A percentile compares a stretch with the other conserved stretches of the same genome.
Conservation (phyloP, 257 asterid genomes). For the Capsicum chinense region DNA sequence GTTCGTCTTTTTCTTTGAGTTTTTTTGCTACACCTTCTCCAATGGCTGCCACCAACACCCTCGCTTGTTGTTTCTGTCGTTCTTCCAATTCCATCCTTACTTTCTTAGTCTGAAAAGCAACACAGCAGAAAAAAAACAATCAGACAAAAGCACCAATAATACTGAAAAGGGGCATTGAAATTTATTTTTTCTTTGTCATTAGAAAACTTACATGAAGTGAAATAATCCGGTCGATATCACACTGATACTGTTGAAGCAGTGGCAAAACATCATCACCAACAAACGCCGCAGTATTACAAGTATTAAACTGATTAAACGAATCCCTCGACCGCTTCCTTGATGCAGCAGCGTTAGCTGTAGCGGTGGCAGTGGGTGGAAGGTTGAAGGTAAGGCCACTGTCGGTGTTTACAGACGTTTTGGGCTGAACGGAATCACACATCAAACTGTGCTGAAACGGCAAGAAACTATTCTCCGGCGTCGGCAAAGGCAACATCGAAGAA, state of each 20-base stretch:
- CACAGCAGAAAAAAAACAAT: background rate
- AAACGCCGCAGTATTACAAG: constrained; percentile 34
- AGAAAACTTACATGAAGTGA: constrained; percentile 62
- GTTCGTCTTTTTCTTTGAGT: constrained; percentile 73
- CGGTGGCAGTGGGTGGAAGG: constrained; percentile 27
- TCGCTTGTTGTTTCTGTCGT: constrained; percentile 64
- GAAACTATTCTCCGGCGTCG: constrained; percentile 43
- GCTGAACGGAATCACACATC: constrained; percentile 50
- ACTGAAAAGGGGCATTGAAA: background rate
- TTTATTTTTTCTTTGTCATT: background rate
- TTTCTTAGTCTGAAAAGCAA: constrained; percentile 50
- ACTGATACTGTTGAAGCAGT: constrained; percentile 56
- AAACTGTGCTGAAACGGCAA: constrained; percentile 41
- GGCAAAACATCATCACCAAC: constrained; percentile 54
- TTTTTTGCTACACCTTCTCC: constrained; percentile 59
- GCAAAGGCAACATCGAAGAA: constrained; percentile 34
- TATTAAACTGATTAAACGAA: constrained; percentile 38
- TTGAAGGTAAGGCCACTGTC: constrained; percentile 63
- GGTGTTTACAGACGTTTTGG: constrained; percentile 60
- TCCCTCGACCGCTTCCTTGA: constrained; percentile 65
- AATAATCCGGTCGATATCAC: constrained; percentile 63
- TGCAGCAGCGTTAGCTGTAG: background rate
- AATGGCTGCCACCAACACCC: constrained; percentile 50
- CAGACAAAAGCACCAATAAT: background rate
- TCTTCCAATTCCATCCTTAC: constrained; percentile 67